Evolutionary conservation across 2,329 filamentous ascomycete genomes (phyloP).

Genomic region (Aspergillus versicolor): DNA sequence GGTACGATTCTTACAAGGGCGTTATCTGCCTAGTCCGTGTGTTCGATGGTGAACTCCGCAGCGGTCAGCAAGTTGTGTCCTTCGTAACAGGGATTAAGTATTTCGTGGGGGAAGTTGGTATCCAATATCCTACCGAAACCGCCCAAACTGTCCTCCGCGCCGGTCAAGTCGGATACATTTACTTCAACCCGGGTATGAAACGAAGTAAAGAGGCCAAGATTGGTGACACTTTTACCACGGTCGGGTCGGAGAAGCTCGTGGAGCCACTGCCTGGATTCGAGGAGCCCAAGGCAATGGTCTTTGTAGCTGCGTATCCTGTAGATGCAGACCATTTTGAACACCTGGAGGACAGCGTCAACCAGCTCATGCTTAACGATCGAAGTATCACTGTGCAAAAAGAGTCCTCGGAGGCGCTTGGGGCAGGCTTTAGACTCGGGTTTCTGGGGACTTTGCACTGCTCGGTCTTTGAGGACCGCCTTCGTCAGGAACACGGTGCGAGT

Average conservation of each 20-base stretch:
- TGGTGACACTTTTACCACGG: slow-evolving; percentile 87
- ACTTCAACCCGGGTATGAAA: slow-evolving; percentile 99
- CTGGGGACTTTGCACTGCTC: slow-evolving; percentile 96
- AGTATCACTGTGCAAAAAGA: slow-evolving; percentile 94
- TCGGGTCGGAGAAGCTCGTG: slow-evolving; percentile 73
- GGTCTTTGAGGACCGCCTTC: slow-evolving; percentile 94
- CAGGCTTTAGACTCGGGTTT: slow-evolving; percentile 92
- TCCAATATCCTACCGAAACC: slow-evolving; percentile 88
- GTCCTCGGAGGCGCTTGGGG: slow-evolving; percentile 86
- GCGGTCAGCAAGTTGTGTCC: slow-evolving; percentile 83
- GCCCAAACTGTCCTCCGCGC: slow-evolving; percentile 78
- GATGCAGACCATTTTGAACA: slow-evolving; percentile 85
- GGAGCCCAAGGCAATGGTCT: slow-evolving; percentile 98
- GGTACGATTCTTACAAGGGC: slow-evolving; percentile 95
- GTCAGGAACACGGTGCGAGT: slow-evolving; percentile 89
- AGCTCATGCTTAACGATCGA: slow-evolving; percentile 90
- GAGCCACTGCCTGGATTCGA: slow-evolving; percentile 88
- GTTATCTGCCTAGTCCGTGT: slow-evolving; percentile 88
- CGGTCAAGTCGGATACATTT: slow-evolving; percentile 93
- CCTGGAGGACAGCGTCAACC: slow-evolving; percentile 89
- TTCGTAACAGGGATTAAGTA: slow-evolving; percentile 88
- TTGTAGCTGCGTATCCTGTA: slow-evolving; percentile 92
- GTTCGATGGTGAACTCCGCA: slow-evolving; percentile 80
- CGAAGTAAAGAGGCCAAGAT: slow-evolving; percentile 92
- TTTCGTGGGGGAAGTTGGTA: slow-evolving; percentile 91